These are phyloP conservation scores for Lentinus polychrous DNA, from an alignment of 1,284 basidiomycete genomes.

Conservation along the genomic window DNA sequence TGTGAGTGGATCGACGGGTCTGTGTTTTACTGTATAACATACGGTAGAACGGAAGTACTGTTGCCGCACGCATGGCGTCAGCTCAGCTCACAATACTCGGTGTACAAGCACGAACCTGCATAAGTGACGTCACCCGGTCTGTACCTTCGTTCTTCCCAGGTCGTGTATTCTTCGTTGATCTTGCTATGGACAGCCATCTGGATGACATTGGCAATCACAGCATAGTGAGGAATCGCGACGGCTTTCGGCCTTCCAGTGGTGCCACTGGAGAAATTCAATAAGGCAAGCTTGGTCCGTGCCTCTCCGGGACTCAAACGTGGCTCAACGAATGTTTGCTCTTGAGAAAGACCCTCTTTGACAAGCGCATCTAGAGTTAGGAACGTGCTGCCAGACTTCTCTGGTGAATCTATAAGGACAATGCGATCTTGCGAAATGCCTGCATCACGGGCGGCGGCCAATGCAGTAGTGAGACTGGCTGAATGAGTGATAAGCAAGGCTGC, in stretches of 20 bases:
- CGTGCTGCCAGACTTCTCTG: constrained; percentile 4
- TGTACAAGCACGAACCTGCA: constrained; percentile 32
- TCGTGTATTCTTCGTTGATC: constrained; percentile 31
- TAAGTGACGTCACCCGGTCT: constrained; percentile 50
- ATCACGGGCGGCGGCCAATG: constrained; percentile 43
- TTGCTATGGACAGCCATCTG: constrained; percentile 50
- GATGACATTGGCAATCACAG: constrained; percentile 59
- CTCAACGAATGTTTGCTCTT: constrained; percentile 38
- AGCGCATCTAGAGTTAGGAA: constrained; percentile 44
- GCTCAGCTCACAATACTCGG: too few relatives aligned
- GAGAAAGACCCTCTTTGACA: constrained; percentile 44
- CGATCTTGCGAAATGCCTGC: constrained; percentile 46
- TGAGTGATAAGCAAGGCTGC: constrained; percentile 55
- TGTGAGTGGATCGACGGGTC: neutral
- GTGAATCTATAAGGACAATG: constrained; percentile 46
- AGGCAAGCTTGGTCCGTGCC: constrained; percentile 61
- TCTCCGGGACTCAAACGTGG: constrained; percentile 53
- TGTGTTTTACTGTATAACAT: constrained; percentile 9
- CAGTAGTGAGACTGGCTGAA: constrained; percentile 42
- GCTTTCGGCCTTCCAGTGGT: constrained; percentile 84
- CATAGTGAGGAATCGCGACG: constrained; percentile 62
- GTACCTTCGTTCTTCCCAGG: constrained; percentile 30
- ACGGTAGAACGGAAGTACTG: constrained; percentile 32
- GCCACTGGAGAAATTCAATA: constrained; percentile 74
- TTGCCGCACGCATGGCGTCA: neutral